Evolutionary conservation across 2,329 filamentous ascomycete species (phyloP).

Genomic region (Nothophaeocryptopus gaeumannii): DNA sequence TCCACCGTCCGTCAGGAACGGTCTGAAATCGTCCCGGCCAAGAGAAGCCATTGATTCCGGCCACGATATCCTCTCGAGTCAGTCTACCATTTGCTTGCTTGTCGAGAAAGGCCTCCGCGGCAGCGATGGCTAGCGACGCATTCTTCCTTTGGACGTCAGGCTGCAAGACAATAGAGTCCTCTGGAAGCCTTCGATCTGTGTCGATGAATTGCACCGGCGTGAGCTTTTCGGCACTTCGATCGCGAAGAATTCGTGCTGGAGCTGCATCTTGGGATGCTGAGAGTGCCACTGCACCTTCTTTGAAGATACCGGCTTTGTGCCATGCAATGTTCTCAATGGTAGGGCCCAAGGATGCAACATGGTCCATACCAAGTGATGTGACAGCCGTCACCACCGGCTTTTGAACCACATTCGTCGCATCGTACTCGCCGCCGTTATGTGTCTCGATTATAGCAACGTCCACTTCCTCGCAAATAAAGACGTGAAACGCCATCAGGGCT

Average conservation of each 20-base stretch:
- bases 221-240: conserved; percentile 50
- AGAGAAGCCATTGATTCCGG: conserved; percentile 17
- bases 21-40: conserved; percentile 30
- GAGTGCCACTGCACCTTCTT: conserved; percentile 59
- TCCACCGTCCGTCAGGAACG: conserved; percentile 8
- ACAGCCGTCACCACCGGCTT: conserved; percentile 69
- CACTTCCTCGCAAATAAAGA: conserved; percentile 74
- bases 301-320: conserved; percentile 88
- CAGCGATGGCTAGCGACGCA: conserved; percentile 57
- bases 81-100: conserved; percentile 3
- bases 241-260: conserved; percentile 45
- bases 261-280: conserved; percentile 43
- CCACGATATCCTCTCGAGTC: conserved; percentile 16
- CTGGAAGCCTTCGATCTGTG: conserved; percentile 47
- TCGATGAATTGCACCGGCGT: conserved; percentile 48
- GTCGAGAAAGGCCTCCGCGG: conserved; percentile 20
- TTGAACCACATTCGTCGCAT: conserved; percentile 79
- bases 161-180: conserved; percentile 54
- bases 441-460: conserved; percentile 80
- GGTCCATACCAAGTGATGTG: conserved; percentile 80
- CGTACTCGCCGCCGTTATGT: conserved; percentile 87
- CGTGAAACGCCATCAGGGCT: conserved; percentile 80
- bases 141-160: conserved; percentile 62
- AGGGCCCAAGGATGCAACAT: conserved; percentile 72
- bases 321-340: conserved; percentile 80